phyloP scores from a whole-genome alignment of 768 basidiomycete species.

The Mycena capillaripes region DNA sequence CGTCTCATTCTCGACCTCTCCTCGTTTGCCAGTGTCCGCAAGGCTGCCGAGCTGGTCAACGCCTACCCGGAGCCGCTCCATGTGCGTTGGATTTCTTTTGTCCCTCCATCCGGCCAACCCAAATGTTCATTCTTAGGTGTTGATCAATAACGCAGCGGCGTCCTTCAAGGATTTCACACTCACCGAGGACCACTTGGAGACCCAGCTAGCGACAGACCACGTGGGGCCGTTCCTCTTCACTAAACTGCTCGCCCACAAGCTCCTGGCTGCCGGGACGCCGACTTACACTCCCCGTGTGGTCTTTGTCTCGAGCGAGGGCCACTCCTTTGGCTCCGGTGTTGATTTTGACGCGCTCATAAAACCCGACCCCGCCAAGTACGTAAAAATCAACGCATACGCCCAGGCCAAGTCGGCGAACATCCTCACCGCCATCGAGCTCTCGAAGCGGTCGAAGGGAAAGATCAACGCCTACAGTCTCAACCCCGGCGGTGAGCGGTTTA shows the following conservation, averaged over 20 bases:
- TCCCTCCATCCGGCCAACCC: background rate
- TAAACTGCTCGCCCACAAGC: slow-evolving; percentile 3
- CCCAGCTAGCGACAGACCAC: background rate
- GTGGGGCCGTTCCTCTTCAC: slow-evolving; percentile 24
- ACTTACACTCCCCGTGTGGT: slow-evolving; percentile 10
- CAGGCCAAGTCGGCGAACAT: slow-evolving; percentile 6
- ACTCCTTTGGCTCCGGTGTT: background rate
- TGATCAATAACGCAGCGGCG: slow-evolving; percentile 18
- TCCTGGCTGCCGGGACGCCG: slow-evolving; percentile 7
- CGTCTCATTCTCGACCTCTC: slow-evolving; percentile 1
- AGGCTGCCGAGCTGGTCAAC: slow-evolving; percentile 16
- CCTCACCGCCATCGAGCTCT: slow-evolving; percentile 6
- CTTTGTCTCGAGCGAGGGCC: slow-evolving; percentile 10
- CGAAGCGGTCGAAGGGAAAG: slow-evolving; percentile 8
- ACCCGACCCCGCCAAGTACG: background rate
- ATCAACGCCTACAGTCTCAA: slow-evolving; percentile 19
- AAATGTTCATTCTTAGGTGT: background rate
- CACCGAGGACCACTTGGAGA: slow-evolving; percentile 8
- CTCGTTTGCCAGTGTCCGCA: slow-evolving; percentile 6
- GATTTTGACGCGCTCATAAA: background rate
- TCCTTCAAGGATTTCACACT: background rate
- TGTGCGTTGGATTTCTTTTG: background rate
- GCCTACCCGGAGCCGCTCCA: slow-evolving; percentile 5
- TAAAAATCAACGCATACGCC: background rate
- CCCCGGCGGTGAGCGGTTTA: background rate